Base-by-base conservation (phyloP, 2,329 filamentous ascomycete species). In the Mariannaea elegans region DNA sequence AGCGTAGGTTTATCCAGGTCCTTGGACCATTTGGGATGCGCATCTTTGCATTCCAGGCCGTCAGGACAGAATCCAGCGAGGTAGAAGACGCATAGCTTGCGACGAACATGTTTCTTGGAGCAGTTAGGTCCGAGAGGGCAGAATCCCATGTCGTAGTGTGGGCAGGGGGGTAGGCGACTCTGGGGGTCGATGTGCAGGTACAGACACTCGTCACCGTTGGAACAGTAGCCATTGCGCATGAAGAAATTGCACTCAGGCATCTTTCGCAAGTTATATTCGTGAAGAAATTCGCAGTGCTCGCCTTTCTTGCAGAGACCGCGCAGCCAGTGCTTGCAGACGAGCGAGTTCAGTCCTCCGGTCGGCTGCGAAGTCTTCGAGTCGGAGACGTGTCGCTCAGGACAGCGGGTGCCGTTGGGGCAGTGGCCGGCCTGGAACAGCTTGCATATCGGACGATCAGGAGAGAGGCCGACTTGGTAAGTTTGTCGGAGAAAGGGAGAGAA, bases 171-270 rank as follows among this genome's bases (percentile, higher is more conserved):
- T 69, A 92, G 81, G 72, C 92, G 89, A 62, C 90, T 88, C 74
- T 92, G 85, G 48, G 93, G 91, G 71, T 95, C 92, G 70, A 96
- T 91, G 78, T 97, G 93, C 45, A 97, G 87, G 76, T 97, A 97
- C 5, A 97, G 82, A 73, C 95, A 99, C 79, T 99, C 95, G 77
- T 98, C 94, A 67, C 94, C 95, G 78, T 97, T 97, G 64, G 91
- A 92, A 80, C 95, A 99, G 76, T 96, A 97, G 56, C 93, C 93
- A 73, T 95, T 97, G 62, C 93, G 87, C 58, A 93, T 89, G 79
- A 94, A 98, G 78, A 97, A 97, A 73, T 97, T 97, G 80, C 95
- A 99, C 80, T 98, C 95, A 64, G 95, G 94, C 93, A 98, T 98
- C 77, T 95, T 94, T 65, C 95, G 89, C 68, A 99, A 86, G 79